Percentiles rank a stretch among this genome's conserved stretches.
phyloP scores from a whole-genome alignment of 169 alveolate genomes.

The Plasmodium vinckei region DNA sequence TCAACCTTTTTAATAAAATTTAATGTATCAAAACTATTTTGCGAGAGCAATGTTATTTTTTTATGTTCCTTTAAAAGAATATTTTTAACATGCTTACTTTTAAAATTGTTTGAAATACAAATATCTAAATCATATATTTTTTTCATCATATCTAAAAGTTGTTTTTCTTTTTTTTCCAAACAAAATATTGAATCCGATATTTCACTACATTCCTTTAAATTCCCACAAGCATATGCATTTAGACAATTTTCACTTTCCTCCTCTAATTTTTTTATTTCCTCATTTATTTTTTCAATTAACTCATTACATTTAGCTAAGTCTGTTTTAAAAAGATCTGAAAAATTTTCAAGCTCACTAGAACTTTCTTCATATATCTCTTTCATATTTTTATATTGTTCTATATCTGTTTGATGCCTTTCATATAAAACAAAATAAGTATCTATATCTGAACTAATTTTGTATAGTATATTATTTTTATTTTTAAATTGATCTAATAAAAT shows the following conservation, averaged over 20 bases:
- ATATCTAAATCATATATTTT: neutral
- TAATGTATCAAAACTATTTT: too few species aligned
- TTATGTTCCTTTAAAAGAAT: too few species aligned
- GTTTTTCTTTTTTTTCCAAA: constrained; percentile 7
- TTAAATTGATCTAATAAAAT: constrained; percentile 28
- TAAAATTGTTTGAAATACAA: neutral
- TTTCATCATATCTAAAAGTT: neutral
- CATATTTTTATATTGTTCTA: constrained; percentile 17
- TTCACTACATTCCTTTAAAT: constrained; percentile 8
- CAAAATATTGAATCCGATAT: neutral
- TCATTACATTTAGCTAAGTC: constrained; percentile 38
- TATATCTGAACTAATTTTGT: constrained; percentile 20
- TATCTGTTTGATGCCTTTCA: constrained; percentile 19
- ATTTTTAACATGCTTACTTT: too few species aligned
- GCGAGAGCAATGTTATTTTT: too few species aligned
- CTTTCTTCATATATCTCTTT: constrained; percentile 65
- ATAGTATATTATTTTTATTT: constrained; percentile 14
- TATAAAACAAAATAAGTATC: constrained; percentile 32
- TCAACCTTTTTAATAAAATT: too few species aligned
- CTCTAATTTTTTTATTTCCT: constrained; percentile 45
- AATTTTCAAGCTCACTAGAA: constrained; percentile 20
- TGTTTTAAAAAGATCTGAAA: constrained; percentile 16
- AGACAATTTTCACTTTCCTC: constrained; percentile 13
- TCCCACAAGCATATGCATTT: constrained; percentile 2
- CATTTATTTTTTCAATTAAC: constrained; percentile 20